These are phyloP conservation scores for Aspergillus quadricinctus DNA, from an alignment of 2,329 filamentous ascomycete species.

Conservation along the genomic window DNA sequence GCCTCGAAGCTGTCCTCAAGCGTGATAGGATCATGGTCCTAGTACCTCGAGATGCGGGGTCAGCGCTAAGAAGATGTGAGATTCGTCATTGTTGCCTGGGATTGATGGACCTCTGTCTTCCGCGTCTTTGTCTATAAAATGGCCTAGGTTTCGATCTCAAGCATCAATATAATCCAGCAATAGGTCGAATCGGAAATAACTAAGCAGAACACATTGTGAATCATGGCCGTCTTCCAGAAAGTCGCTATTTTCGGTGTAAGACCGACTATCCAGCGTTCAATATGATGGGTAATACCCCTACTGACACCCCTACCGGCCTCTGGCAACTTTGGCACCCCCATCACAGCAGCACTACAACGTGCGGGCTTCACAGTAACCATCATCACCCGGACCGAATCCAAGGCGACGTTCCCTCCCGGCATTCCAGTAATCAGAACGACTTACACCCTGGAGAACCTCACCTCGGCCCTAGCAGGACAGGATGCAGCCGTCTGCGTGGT, in stretches of 20 bases:
- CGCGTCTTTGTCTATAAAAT: not conserved
- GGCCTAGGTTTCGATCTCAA: not conserved
- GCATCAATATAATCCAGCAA: not conserved
- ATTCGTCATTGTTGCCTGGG: not conserved
- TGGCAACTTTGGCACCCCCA: slow-evolving; percentile 9
- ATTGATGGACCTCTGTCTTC: not conserved
- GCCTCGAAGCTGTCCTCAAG: not conserved
- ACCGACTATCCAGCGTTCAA: not conserved
- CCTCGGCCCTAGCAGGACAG: slow-evolving; percentile 47
- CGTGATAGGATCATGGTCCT: too few relatives aligned
- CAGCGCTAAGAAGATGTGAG: not conserved
- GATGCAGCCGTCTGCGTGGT: slow-evolving; percentile 54
- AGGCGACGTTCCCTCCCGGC: not conserved
- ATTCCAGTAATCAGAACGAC: slow-evolving; percentile 1
- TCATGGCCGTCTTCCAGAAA: not conserved
- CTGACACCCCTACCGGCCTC: slow-evolving; percentile 1
- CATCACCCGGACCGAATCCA: slow-evolving; percentile 3
- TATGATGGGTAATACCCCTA: not conserved
- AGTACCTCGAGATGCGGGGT: not conserved
- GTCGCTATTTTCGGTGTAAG: slow-evolving; percentile 8
- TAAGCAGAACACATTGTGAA: not conserved
- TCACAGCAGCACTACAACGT: slow-evolving; percentile 1
- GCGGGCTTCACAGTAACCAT: slow-evolving; percentile 4
- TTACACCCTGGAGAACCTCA: slow-evolving; percentile 37
- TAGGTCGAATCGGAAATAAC: not conserved